Conservation (phyloP, 495 filamentous ascomycete genomes). For the Aspergillus bridgeri region DNA sequence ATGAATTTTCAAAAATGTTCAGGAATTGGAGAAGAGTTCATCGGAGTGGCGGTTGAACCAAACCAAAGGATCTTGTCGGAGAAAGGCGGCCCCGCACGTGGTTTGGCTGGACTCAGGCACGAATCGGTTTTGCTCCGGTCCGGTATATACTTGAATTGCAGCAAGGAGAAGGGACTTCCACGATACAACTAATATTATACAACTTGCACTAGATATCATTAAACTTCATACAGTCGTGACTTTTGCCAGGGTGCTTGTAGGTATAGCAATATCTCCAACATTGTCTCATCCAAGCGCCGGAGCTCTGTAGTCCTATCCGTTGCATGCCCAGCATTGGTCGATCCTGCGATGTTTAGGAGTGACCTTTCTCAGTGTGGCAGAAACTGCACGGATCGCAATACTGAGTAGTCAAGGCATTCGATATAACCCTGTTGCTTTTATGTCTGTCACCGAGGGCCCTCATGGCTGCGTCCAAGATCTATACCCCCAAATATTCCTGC, state of each 20-base stretch:
- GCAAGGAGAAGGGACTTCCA: not conserved
- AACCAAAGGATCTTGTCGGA: slow-evolving; percentile 1
- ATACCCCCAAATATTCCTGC: not conserved
- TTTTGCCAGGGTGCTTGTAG: not conserved
- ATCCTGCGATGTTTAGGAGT: not conserved
- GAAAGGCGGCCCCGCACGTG: slow-evolving; percentile 5
- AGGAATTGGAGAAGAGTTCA: not conserved
- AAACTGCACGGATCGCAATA: not conserved
- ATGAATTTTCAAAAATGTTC: not conserved
- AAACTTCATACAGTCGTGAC: slow-evolving; percentile 23
- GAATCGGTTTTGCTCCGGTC: not conserved
- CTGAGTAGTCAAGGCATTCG: not conserved
- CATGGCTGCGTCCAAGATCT: not conserved
- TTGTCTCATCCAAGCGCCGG: not conserved
- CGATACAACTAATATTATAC: not conserved
- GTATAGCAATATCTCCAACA: not conserved
- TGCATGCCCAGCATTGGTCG: not conserved
- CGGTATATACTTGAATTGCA: not conserved
- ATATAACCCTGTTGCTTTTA: not conserved
- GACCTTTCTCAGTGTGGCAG: not conserved
- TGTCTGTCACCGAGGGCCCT: not conserved
- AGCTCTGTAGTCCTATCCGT: not conserved
- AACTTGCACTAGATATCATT: slow-evolving; percentile 2
- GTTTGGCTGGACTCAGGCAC: slow-evolving; percentile 4
- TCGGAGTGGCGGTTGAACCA: not conserved